Base-by-base conservation (phyloP, 163 green algal genomes). In the Chlamydomonas reinhardtii region DNA sequence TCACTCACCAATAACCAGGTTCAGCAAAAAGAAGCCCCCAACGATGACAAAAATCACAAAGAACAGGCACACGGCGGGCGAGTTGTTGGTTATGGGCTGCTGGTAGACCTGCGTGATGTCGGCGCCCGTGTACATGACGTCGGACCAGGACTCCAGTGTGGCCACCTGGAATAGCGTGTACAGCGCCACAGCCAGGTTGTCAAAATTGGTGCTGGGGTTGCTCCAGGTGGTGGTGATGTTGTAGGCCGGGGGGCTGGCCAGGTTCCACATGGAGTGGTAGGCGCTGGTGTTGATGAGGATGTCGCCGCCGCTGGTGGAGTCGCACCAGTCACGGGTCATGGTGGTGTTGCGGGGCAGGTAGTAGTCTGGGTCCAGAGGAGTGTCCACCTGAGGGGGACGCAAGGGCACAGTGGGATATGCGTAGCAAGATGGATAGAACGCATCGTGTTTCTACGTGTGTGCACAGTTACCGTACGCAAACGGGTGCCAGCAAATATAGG, bases 31-130 rank as follows among this genome's bases (percentile, higher is more conserved):
- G 84, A 96, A 96, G 31, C 74, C 85, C 32, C 94, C 91, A 15
- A 96, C 73, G 29, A 96, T 90, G 39, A 97, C 91, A 84, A 96
- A 97, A 3, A 89, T 27, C 24, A 96, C 83, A 80, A 95, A 96
- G 84, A 94, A 95, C 75, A 95, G 92, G 17, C 76, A 56, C 32
- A 95, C 83, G 85, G 91, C 92, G 75, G 64, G 78, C 59, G 90
- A 93, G 65, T 64, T 37, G 64, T 92, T 85, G 19, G 65, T 70
- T 5, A 89, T 29, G 31, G 90, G 90, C 85, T 92, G 88, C 74
- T 84, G 34, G 34, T 90, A 59, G 2, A 88, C 29, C 15, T 83
- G 82, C 22, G 73, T 73, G 15, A 83, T 79, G 87, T 96, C 92
- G 27, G 92, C 83, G 37, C 81, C 90, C 43, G 79, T 24, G 73